These are phyloP conservation scores for Orbilia quercus DNA, from an alignment of 2,329 filamentous ascomycete species.

Conservation along the genomic window DNA sequence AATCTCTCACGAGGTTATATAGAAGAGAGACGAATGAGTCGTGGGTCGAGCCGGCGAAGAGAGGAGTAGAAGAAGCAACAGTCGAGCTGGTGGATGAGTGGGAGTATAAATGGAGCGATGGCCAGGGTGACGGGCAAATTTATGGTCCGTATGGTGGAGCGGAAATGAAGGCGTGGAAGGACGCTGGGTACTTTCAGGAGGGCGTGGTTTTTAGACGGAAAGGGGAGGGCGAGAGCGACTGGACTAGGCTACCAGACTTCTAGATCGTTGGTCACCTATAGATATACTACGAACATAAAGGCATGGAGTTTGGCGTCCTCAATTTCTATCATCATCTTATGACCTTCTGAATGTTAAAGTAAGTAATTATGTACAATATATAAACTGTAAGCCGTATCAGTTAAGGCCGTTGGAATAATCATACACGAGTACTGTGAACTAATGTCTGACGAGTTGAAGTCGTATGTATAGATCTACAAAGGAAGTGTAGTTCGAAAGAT, in stretches of 20 bases:
- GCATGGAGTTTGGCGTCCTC: background rate
- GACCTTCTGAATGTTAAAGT: too few species aligned
- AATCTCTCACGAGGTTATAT: constrained; percentile 84
- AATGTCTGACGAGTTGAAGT: too few species aligned
- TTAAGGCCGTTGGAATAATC: background rate
- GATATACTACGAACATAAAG: background rate
- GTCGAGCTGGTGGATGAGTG: constrained; percentile 69
- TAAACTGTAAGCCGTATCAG: background rate
- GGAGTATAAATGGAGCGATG: constrained; percentile 94
- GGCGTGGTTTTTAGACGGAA: constrained; percentile 84
- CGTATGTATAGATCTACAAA: too few species aligned
- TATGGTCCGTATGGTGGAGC: constrained; percentile 88
- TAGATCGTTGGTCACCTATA: constrained; percentile 21
- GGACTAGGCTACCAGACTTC: constrained; percentile 58
- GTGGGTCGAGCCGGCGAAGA: constrained; percentile 72
- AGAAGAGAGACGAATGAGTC: constrained; percentile 85
- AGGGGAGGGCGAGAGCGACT: constrained; percentile 67
- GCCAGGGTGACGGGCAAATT: constrained; percentile 78
- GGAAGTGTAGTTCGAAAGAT: background rate
- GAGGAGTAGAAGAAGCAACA: constrained; percentile 60
- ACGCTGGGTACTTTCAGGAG: constrained; percentile 86
- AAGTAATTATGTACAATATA: background rate
- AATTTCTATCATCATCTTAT: background rate
- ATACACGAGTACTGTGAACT: too few species aligned
- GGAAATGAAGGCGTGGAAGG: constrained; percentile 91